Percentiles rank a stretch among this genome's conserved stretches.
Evolutionary conservation across 768 basidiomycete species (phyloP).

Genomic region (Termitomyces sp.): DNA sequence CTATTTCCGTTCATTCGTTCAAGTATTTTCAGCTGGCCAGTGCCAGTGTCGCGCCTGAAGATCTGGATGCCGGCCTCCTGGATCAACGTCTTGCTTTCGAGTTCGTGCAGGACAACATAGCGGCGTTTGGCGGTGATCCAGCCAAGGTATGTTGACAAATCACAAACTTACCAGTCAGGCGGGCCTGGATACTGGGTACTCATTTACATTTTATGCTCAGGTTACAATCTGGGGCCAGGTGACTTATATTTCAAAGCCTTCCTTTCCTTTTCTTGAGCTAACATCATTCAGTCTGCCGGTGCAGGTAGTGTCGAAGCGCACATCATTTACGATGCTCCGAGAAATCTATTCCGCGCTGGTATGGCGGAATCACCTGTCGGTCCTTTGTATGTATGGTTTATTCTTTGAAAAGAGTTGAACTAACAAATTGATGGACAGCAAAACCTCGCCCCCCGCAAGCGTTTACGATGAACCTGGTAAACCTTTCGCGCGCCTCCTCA

Average conservation of each 20-base stretch:
- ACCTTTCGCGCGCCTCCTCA: conserved; percentile 41
- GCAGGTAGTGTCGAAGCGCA: conserved; percentile 46
- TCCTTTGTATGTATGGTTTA: conserved; percentile 37
- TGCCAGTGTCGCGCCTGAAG: conserved; percentile 33
- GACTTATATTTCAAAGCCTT: no score
- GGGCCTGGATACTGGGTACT: background rate
- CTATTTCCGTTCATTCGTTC: background rate
- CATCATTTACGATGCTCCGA: conserved; percentile 33
- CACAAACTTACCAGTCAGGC: background rate
- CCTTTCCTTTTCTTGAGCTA: background rate
- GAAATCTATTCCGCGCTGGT: conserved; percentile 42
- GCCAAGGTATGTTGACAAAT: conserved; percentile 30
- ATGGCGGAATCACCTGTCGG: conserved; percentile 52
- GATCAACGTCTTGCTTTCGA: conserved; percentile 56
- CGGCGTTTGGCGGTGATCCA: conserved; percentile 59
- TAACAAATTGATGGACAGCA: conserved; percentile 27
- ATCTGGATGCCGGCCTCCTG: conserved; percentile 52
- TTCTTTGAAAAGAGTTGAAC: no score
- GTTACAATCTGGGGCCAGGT: conserved; percentile 48
- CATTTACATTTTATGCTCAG: conserved; percentile 17
- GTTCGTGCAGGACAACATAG: conserved; percentile 67
- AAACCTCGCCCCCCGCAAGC: conserved; percentile 40
- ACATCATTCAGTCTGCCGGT: conserved; percentile 37
- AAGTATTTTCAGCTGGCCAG: conserved; percentile 36
- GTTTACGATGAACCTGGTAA: conserved; percentile 48